phyloP scores from a whole-genome alignment of 352 stramenopile species.

The Thraustotheca clavata region DNA sequence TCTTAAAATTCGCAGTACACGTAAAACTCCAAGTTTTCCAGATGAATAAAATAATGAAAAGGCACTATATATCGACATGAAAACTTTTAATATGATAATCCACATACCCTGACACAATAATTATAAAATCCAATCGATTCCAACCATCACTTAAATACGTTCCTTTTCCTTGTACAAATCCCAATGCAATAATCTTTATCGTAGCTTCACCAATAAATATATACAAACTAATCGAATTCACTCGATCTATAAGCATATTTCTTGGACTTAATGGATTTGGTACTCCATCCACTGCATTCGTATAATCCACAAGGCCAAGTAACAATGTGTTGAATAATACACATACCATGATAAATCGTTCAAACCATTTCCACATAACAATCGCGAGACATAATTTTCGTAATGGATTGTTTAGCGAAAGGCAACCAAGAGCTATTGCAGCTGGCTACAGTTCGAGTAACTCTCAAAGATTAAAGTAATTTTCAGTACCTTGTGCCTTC shows the following conservation, averaged over 20 bases:
- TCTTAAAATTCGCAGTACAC: slow-evolving; percentile 82
- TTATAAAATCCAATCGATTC: slow-evolving; percentile 83
- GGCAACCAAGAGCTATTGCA: not conserved
- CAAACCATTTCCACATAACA: slow-evolving; percentile 60
- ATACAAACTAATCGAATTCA: slow-evolving; percentile 34
- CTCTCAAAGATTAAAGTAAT: too few relatives aligned
- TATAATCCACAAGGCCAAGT: slow-evolving; percentile 50
- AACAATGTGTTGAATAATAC: slow-evolving; percentile 62
- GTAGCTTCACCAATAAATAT: slow-evolving; percentile 67
- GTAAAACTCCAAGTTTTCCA: slow-evolving; percentile 34
- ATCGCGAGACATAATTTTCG: slow-evolving; percentile 35
- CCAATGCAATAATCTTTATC: slow-evolving; percentile 77
- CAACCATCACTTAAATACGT: slow-evolving; percentile 63
- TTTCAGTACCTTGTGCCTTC: not conserved
- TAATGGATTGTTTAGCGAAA: slow-evolving; percentile 30
- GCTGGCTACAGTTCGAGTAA: not conserved
- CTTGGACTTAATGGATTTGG: slow-evolving; percentile 28
- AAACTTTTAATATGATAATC: not conserved
- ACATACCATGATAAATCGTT: slow-evolving; percentile 58
- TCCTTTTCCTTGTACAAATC: slow-evolving; percentile 42
- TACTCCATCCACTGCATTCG: slow-evolving; percentile 28
- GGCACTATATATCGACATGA: slow-evolving; percentile 29
- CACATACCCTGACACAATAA: slow-evolving; percentile 46
- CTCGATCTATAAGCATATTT: slow-evolving; percentile 35
- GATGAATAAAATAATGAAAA: slow-evolving; percentile 6